Evolutionary conservation across 208 protist species (phyloP), one percentile per base, ranked within the genome.

Genomic region (Novymonas esmeraldas): DNA sequence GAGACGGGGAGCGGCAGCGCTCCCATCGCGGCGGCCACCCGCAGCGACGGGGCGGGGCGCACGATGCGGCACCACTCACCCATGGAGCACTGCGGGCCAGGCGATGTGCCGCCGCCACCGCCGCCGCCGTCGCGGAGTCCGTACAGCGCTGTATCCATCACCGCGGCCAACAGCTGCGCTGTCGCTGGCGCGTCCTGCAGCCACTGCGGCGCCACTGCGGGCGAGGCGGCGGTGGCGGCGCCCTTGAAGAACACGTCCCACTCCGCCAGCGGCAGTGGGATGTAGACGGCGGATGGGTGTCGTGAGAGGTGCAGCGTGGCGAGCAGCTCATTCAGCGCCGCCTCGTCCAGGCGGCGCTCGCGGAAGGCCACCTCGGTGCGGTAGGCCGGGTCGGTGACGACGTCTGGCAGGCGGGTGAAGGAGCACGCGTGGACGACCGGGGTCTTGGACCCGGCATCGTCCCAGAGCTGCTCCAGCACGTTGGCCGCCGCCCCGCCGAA

Each of bases 401-500:
- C 4, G 54, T 60, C 28, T 48, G 89, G 87, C 9, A 92, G 70
- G 9, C 82, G 75, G 11, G 71, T 60, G 65, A 93, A 93, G 31
- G 62, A 54, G 39, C 78, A 73, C 33, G 84, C 81, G 29, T 81
- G 59, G 2, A 79, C 72, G 4, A 79, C 73, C 16, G 83, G 82
- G 33, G 81, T 65, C 72, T 93, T 91, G 20, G 65, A 0, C 5
- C 90, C 90, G 4, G 70, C 81, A 6, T 93, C 86, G 26, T 93
- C 85, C 81, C 79, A 86, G 20, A 93, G 74, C 38, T 84, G 70
- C 61, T 85, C 45, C 70, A 95, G 73, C 48, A 85, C 64, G 55
- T 92, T 91, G 33, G 74, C 76, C 42, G 87, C 87, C 1, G 78
- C 81, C 2, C 90, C 90, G 29, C 75, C 84, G 60, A 95, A 95